Conservation (phyloP, 2,329 filamentous ascomycete genomes). For the Neofusicoccum umdonicola region DNA sequence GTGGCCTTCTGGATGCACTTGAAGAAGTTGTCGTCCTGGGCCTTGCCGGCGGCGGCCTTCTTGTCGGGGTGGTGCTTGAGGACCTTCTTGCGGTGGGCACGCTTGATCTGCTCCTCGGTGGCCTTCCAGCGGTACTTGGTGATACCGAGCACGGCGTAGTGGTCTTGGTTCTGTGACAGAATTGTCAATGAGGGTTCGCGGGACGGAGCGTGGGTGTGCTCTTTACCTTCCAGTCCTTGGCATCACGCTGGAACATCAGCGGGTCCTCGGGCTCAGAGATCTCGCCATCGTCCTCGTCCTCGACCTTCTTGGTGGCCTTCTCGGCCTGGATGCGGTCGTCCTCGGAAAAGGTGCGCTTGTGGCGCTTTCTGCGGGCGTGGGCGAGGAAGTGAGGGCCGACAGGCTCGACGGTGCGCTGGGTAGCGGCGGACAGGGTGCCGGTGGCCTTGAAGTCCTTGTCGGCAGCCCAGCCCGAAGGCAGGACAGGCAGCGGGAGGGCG, state of each 20-base stretch:
- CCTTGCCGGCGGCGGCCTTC: conserved; percentile 84
- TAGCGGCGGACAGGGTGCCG: conserved; percentile 71
- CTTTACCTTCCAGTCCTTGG: conserved; percentile 98
- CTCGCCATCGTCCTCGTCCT: conserved; percentile 85
- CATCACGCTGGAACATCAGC: conserved; percentile 85
- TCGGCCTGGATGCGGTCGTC: conserved; percentile 97
- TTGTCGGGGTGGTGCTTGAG: conserved; percentile 98
- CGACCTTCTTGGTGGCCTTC: conserved; percentile 90
- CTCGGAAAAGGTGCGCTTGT: conserved; percentile 97
- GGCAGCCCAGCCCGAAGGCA: conserved; percentile 77
- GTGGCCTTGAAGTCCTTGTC: conserved; percentile 92
- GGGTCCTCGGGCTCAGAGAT: conserved; percentile 93
- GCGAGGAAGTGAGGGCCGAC: conserved; percentile 97
- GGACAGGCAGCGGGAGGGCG: conserved; percentile 66
- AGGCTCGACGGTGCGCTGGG: conserved; percentile 87
- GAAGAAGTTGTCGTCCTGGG: conserved; percentile 98
- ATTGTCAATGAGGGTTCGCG: neutral
- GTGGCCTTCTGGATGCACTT: conserved; percentile 99
- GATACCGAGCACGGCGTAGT: conserved; percentile 93
- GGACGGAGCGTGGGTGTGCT: neutral
- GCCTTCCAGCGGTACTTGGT: conserved; percentile 90
- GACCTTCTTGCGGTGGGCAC: conserved; percentile 98
- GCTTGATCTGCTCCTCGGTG: conserved; percentile 97
- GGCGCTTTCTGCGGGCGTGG: conserved; percentile 86
- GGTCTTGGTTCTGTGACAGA: conserved; percentile 73